Evolutionary conservation across 2,329 filamentous ascomycete genomes (phyloP), one percentile per base, ranked within the genome.

Genomic region (Drechslerella coelobrocha): DNA sequence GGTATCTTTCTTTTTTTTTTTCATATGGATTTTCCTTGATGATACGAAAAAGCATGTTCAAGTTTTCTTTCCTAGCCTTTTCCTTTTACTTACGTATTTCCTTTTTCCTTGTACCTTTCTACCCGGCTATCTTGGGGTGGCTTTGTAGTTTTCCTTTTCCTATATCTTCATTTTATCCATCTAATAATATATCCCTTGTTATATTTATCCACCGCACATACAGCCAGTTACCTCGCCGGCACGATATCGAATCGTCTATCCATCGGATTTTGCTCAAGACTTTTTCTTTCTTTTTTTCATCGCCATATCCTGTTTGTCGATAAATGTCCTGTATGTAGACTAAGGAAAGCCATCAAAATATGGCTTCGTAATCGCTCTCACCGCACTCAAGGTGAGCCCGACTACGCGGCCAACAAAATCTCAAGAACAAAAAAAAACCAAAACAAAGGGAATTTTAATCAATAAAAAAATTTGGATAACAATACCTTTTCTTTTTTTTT

Each of bases 321-420:
- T n/a, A 19, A 34, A 57, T 24, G 17, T 34, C 57, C 55, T 69
- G 65, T 69, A 69, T 61, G 57, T 69, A 69, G 65, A 59, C 45
- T 39, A 69, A 29, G 51, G 50, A 61, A 52, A 39, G 17, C 17
- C 34, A 39, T n/a, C 4, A 14, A 6, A n/a, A 10, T 14, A 14
- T 34, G 7, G 29, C 12, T 12, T 34, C 29, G 29, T 34, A 34
- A 6, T 34, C 12, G 4, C 34, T 39, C 34, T 39, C 12, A 39
- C 17, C 12, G 5, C 34, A 39, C 4, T n/a, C n/a, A n/a, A n/a
- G n/a, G n/a, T n/a, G n/a, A n/a, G n/a, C n/a, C n/a, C n/a, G n/a
- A n/a, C n/a, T 31, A 12, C 12, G 29, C 6, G 29, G 29, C 29
- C 29, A 31, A 31, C 29, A 31, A 31, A 31, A 31, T 12, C 29